phyloP scores from a whole-genome alignment of 2,329 filamentous ascomycete genomes.

The Trichoderma pleuroti region DNA sequence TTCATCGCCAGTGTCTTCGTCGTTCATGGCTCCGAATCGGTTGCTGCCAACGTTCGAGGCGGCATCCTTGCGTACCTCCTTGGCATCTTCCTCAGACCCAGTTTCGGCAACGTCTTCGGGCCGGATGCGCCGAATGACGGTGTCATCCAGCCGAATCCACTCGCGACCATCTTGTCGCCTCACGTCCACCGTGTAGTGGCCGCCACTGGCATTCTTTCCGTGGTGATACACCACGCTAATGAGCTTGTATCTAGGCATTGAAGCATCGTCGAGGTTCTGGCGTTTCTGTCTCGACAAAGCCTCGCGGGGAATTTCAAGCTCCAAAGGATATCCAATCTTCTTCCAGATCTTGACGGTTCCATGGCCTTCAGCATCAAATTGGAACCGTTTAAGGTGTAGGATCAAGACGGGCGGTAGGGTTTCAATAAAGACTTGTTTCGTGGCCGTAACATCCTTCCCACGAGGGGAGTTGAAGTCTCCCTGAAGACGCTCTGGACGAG shows the following conservation, averaged over 20 bases:
- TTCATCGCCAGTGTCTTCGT: slow-evolving; percentile 64
- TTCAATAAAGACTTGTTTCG: slow-evolving; percentile 94
- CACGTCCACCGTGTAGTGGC: slow-evolving; percentile 97
- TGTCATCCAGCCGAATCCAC: slow-evolving; percentile 96
- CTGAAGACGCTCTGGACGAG: slow-evolving; percentile 77
- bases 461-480: slow-evolving; percentile 79
- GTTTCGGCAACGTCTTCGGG: slow-evolving; percentile 84
- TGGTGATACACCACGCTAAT: slow-evolving; percentile 95
- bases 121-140: slow-evolving; percentile 77
- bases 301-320: slow-evolving; percentile 89
- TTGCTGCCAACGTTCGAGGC: slow-evolving; percentile 53
- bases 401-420: slow-evolving; percentile 87
- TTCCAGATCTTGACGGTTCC: slow-evolving; percentile 99
- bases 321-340: slow-evolving; percentile 90
- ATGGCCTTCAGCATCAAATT: slow-evolving; percentile 76
- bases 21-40: slow-evolving; percentile 68
- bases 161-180: slow-evolving; percentile 90
- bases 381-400: slow-evolving; percentile 93
- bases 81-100: slow-evolving; percentile 69
- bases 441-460: slow-evolving; percentile 72
- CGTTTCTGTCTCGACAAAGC: slow-evolving; percentile 74
- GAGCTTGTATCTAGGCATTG: slow-evolving; percentile 77
- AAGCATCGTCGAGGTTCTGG: slow-evolving; percentile 59
- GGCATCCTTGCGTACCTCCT: slow-evolving; percentile 64
- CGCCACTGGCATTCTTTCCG: slow-evolving; percentile 91